phyloP scores from a whole-genome alignment of 495 filamentous ascomycete genomes.

The Xylaria acuta region DNA sequence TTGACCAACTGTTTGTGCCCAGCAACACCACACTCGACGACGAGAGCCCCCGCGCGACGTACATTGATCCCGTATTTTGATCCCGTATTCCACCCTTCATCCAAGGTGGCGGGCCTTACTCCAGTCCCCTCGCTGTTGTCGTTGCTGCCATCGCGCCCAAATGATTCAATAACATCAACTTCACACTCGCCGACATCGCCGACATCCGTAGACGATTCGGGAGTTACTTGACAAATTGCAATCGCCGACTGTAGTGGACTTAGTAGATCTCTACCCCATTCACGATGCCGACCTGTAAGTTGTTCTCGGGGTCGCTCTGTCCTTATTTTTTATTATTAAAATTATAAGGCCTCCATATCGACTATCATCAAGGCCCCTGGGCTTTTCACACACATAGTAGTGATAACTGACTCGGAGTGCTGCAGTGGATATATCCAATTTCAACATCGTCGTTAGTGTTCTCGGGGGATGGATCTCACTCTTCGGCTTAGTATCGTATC shows the following conservation, averaged over 20 bases:
- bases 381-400: no score
- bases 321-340: background rate
- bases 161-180: conserved; percentile 59
- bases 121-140: conserved; percentile 4
- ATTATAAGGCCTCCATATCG: background rate
- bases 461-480: conserved; percentile 87
- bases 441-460: conserved; percentile 85
- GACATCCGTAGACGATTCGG: conserved; percentile 44
- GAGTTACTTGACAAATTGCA: conserved; percentile 40
- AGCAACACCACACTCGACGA: background rate
- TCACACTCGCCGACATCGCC: conserved; percentile 35
- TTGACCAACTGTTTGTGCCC: background rate
- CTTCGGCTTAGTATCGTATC: conserved; percentile 87
- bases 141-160: conserved; percentile 11
- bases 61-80: background rate
- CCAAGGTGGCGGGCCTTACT: conserved; percentile 34
- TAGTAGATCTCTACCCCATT: background rate
- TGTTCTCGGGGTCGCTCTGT: background rate
- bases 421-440: conserved; percentile 71
- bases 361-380: background rate
- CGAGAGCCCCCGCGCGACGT: background rate
- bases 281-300: conserved; percentile 70
- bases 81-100: background rate
- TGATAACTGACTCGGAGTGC: background rate
- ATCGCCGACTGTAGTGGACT: conserved; percentile 1